A percentile compares a stretch with the other conserved stretches of the same genome.
These are phyloP conservation scores for Fusarium longipes DNA, from an alignment of 2,329 filamentous ascomycete species.

Conservation along the genomic window DNA sequence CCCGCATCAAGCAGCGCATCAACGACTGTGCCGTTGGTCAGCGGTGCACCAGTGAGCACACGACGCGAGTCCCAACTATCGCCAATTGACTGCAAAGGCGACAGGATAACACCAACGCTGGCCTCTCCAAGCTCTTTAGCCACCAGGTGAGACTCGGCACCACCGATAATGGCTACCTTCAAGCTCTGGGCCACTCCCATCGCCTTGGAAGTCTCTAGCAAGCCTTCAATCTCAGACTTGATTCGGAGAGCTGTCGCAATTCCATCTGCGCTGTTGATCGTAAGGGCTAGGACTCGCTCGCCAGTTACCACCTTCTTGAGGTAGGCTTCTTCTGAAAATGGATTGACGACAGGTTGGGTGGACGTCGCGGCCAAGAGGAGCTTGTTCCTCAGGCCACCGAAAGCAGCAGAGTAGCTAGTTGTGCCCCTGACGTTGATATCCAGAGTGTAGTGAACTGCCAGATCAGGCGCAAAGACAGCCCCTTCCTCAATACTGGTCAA, in stretches of 20 bases:
- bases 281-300: slow-evolving; percentile 65
- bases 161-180: slow-evolving; percentile 69
- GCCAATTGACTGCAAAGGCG: slow-evolving; percentile 67
- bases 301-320: slow-evolving; percentile 66
- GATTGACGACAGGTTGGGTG: slow-evolving; percentile 52
- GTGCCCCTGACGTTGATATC: slow-evolving; percentile 55
- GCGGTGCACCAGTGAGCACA: slow-evolving; percentile 70
- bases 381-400: slow-evolving; percentile 64
- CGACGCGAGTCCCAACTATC: slow-evolving; percentile 70
- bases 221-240: slow-evolving; percentile 66
- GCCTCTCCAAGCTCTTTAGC: slow-evolving; percentile 68
- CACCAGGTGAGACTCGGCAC: slow-evolving; percentile 70
- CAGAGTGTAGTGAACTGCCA: slow-evolving; percentile 69
- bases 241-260: slow-evolving; percentile 70
- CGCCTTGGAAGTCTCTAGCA: slow-evolving; percentile 38
- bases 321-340: slow-evolving; percentile 62
- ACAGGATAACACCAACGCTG: slow-evolving; percentile 68
- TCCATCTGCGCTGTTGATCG: slow-evolving; percentile 70
- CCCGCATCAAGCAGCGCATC: slow-evolving; percentile 69
- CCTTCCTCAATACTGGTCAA: slow-evolving; percentile 58
- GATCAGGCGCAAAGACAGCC: slow-evolving; percentile 65
- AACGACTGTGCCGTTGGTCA: slow-evolving; percentile 72
- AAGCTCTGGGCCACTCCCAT: slow-evolving; percentile 49
- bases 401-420: slow-evolving; percentile 63
- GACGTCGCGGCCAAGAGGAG: slow-evolving; percentile 62